Percentiles rank a stretch among this genome's conserved stretches.
phyloP scores from a whole-genome alignment of 495 filamentous ascomycete species.

The Penicillium crystallinum region DNA sequence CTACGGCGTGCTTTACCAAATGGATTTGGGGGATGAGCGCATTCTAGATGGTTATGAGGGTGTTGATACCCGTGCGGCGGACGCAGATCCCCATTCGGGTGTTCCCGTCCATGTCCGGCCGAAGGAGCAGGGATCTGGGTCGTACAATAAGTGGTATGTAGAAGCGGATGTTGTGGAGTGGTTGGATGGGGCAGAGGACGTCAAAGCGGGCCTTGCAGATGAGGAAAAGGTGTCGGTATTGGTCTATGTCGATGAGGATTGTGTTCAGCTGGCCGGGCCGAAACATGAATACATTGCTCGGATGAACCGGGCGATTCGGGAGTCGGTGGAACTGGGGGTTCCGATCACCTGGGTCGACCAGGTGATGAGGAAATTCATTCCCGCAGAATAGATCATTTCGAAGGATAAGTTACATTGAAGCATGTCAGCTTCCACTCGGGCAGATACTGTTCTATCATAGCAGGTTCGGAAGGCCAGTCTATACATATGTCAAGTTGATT shows the following conservation, averaged over 20 bases:
- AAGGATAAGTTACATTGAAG: too few relatives aligned
- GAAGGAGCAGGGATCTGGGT: constrained; percentile 30
- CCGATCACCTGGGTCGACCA: constrained; percentile 50
- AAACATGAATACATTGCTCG: constrained; percentile 59
- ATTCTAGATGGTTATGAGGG: constrained; percentile 41
- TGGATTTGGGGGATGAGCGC: constrained; percentile 33
- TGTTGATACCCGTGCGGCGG: constrained; percentile 24
- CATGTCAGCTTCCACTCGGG: too few relatives aligned
- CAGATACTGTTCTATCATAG: too few relatives aligned
- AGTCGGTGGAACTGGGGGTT: constrained; percentile 54
- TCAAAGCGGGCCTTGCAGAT: constrained; percentile 3
- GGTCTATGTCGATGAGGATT: constrained; percentile 54
- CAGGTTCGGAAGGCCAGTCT: background rate
- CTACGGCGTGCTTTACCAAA: constrained; percentile 61
- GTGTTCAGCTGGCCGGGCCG: constrained; percentile 35
- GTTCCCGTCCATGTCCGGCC: constrained; percentile 40
- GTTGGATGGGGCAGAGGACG: constrained; percentile 24
- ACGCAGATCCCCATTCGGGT: background rate
- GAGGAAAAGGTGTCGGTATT: constrained; percentile 31
- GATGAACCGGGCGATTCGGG: constrained; percentile 63
- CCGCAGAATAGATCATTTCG: constrained; percentile 7
- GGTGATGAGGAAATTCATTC: constrained; percentile 56
- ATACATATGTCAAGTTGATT: constrained; percentile 6
- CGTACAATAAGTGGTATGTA: constrained; percentile 41
- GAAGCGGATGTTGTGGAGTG: constrained; percentile 28